Conservation (phyloP, 768 basidiomycete genomes). For the Lactarius tabidus region DNA sequence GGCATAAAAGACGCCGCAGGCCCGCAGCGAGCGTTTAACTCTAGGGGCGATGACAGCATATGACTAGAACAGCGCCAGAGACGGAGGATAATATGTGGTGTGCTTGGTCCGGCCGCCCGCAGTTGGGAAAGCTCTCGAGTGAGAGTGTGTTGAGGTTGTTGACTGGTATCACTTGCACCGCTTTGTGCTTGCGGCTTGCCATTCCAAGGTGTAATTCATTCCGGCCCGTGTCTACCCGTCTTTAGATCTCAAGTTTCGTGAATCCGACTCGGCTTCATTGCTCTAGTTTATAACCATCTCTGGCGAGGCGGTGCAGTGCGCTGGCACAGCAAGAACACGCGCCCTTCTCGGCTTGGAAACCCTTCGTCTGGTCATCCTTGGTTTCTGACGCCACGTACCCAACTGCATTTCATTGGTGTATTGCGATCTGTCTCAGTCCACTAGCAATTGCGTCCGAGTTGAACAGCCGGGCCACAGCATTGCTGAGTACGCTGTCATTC, state of each 20-base stretch:
- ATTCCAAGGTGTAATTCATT: background rate
- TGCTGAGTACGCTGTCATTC: background rate
- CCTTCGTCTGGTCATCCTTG: background rate
- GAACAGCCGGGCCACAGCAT: background rate
- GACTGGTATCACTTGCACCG: background rate
- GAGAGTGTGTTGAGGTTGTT: background rate
- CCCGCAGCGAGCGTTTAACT: background rate
- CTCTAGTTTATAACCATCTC: background rate
- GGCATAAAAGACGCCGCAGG: background rate
- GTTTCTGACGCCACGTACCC: background rate
- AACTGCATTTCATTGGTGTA: background rate
- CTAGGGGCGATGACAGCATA: slow-evolving; percentile 8
- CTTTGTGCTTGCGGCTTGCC: background rate
- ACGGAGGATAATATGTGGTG: slow-evolving; percentile 9
- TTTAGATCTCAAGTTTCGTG: background rate
- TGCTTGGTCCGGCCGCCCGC: background rate
- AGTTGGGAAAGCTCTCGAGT: background rate
- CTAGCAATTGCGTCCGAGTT: background rate
- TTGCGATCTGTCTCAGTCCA: background rate
- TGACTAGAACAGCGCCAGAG: slow-evolving; percentile 11
- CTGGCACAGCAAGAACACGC: background rate
- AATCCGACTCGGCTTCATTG: background rate
- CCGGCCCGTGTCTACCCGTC: background rate
- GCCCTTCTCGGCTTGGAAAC: background rate
- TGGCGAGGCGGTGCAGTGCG: background rate